These are phyloP conservation scores for Talaromyces amestolkiae DNA, from an alignment of 2,329 filamentous ascomycete genomes.

Conservation along the genomic window DNA sequence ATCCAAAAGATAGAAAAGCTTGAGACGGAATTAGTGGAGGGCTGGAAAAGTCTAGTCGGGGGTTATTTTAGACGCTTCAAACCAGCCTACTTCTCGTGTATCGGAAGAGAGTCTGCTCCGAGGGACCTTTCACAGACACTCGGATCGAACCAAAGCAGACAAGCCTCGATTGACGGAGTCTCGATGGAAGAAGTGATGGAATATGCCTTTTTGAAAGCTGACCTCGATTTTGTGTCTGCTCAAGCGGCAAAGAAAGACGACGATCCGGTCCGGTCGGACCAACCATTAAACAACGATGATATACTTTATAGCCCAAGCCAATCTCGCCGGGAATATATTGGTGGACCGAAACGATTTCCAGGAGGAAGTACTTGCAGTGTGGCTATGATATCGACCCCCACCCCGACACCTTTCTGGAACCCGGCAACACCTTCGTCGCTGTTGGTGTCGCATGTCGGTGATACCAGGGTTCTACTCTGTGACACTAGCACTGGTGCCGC, in stretches of 20 bases:
- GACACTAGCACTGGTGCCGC: conserved; percentile 78
- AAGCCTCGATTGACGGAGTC: conserved; percentile 37
- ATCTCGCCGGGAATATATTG: conserved; percentile 55
- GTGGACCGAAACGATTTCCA: conserved; percentile 75
- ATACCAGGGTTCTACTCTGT: conserved; percentile 87
- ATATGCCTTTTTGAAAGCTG: conserved; percentile 90
- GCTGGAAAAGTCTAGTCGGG: conserved; percentile 81
- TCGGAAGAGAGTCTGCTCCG: conserved; percentile 28
- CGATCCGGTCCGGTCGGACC: conserved; percentile 68
- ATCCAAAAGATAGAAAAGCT: conserved; percentile 63
- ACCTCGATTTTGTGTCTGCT: conserved; percentile 88
- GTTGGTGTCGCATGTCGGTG: conserved; percentile 85
- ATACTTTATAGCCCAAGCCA: conserved; percentile 66
- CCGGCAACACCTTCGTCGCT: conserved; percentile 80
- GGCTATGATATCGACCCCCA: conserved; percentile 87
- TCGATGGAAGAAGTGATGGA: conserved; percentile 62
- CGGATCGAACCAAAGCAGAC: conserved; percentile 20
- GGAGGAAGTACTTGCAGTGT: conserved; percentile 91
- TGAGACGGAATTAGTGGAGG: conserved; percentile 67
- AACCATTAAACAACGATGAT: conserved; percentile 80
- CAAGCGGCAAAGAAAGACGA: conserved; percentile 79
- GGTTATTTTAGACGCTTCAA: conserved; percentile 93
- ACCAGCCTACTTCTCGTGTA: conserved; percentile 69
- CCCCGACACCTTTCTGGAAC: conserved; percentile 91
- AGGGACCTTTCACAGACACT: conserved; percentile 33